Percentiles rank a stretch among this genome's conserved stretches.
Evolutionary conservation across 1,139 yeast genomes (phyloP).

Genomic region (Candida pseudoviswanathii): DNA sequence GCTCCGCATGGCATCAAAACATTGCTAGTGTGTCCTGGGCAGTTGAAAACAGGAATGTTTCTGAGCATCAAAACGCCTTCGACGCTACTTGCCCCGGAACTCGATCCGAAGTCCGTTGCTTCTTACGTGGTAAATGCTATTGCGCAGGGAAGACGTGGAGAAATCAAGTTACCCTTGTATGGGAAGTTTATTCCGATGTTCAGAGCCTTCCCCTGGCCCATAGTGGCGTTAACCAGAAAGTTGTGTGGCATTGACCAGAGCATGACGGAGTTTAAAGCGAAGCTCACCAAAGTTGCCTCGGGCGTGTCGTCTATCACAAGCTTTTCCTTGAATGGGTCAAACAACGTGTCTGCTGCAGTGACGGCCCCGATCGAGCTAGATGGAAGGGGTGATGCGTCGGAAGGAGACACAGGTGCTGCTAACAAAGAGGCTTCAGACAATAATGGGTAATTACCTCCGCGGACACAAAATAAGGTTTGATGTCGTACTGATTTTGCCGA

Average conservation of each 20-base stretch:
- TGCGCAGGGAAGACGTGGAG: constrained; percentile 64
- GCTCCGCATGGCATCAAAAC: constrained; percentile 63
- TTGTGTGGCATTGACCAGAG: constrained; percentile 66
- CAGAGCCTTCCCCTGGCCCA: constrained; percentile 73
- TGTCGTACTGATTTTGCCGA: not conserved
- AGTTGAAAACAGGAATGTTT: constrained; percentile 73
- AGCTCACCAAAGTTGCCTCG: constrained; percentile 18
- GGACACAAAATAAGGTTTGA: not conserved
- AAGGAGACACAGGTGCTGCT: not conserved
- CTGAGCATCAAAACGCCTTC: constrained; percentile 72
- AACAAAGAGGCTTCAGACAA: not conserved
- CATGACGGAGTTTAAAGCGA: constrained; percentile 41
- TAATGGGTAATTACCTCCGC: not conserved
- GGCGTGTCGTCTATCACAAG: constrained; percentile 22
- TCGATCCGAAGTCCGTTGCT: constrained; percentile 71
- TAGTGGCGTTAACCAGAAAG: constrained; percentile 55
- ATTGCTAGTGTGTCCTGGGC: constrained; percentile 84
- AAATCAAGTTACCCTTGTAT: constrained; percentile 72
- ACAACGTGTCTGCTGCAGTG: constrained; percentile 2
- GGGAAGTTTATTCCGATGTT: constrained; percentile 72
- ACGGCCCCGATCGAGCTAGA: not conserved
- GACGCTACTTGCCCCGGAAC: constrained; percentile 73
- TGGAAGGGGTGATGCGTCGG: not conserved
- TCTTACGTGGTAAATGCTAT: constrained; percentile 55
- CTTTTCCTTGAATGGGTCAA: constrained; percentile 8